Conservation (phyloP, 140 eudicot species). For the Flaveria floridana region DNA sequence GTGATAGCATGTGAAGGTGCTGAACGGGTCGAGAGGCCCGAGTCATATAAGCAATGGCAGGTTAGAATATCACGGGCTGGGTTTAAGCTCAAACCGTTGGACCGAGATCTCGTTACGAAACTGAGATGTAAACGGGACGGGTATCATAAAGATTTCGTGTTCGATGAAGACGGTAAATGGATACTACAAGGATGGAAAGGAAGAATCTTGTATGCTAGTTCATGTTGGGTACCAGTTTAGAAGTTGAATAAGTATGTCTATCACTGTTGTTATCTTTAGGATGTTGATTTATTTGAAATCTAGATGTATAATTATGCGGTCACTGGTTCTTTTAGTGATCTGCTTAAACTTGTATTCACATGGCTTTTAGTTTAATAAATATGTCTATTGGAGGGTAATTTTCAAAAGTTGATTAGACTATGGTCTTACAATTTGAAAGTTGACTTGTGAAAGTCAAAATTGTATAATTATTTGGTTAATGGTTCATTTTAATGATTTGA, state of each 20-base stretch:
- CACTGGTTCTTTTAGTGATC: not conserved
- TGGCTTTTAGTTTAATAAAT: not conserved
- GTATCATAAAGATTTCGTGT: slow-evolving; percentile 55
- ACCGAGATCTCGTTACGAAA: slow-evolving; percentile 32
- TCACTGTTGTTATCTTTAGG: not conserved
- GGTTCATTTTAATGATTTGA: not conserved
- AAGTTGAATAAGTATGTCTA: not conserved
- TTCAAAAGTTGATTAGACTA: not conserved
- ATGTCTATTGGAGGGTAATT: not conserved
- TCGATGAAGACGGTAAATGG: slow-evolving; percentile 58
- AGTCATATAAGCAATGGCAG: slow-evolving; percentile 62
- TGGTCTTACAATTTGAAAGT: not conserved
- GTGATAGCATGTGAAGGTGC: slow-evolving; percentile 64
- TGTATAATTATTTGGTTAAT: slow-evolving; percentile 1
- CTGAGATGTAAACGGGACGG: slow-evolving; percentile 34
- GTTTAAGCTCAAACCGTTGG: slow-evolving; percentile 34
- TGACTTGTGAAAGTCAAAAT: slow-evolving; percentile 13
- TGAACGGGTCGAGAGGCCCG: slow-evolving; percentile 56
- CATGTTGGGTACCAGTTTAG: slow-evolving; percentile 54
- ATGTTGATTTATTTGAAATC: not conserved
- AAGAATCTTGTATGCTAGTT: slow-evolving; percentile 43
- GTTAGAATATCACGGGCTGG: slow-evolving; percentile 49
- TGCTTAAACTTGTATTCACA: not conserved
- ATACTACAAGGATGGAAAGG: slow-evolving; percentile 64
- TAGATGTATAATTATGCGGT: slow-evolving; percentile 12